Base-by-base conservation (phyloP, 2,329 filamentous ascomycete genomes). In the Hypoxylon sp. region DNA sequence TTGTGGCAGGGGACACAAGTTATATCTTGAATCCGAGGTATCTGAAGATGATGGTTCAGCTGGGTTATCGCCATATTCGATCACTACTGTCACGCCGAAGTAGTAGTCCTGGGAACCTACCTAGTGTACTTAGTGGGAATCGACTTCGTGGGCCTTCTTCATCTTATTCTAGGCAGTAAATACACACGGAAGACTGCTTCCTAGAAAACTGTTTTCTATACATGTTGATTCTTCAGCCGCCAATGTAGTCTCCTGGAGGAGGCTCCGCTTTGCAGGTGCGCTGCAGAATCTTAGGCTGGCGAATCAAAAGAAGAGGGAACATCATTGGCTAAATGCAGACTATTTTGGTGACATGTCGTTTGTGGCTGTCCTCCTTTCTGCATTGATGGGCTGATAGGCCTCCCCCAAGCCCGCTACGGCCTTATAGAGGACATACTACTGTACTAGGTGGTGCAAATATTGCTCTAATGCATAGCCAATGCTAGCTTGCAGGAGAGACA, bases 261-360 rank as follows among this genome's bases (percentile, higher is more conserved):
- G 40, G 52, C 38, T 46, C 28, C 12, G 22, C 28, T 33, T 8
- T 18, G 12, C 26, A 44, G 20, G 45, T n/a, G n/a, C 30, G 28
- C 16, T 36, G 32, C 32, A 53, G 53, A 58, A 40, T 50, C 4
- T 16, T 8, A 45, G 3, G 36, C 48, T 26, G 24, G 24, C n/a
- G 49, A 18, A 40, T 20, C 9, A 40, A 40, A 40, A 40, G 36
- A 18, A 40, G 7, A 40, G 24, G 2, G 9, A 38, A 26, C 14
- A 3, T 54, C 22, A 58, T 54, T 59, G 54, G 61, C 14, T 28
- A 8, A 53, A 20, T 12, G 8, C 0, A 14, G 11, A 11, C 11
- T 11, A 4, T 28, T 46, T 26, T 16, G 28, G 36, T 58, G 60
- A 63, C 48, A 36, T 20, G 48, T 63, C 60, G 40, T 20, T 18